Evolutionary conservation across 1,284 basidiomycete species (phyloP).

Genomic region (Fomitopsis palustris): DNA sequence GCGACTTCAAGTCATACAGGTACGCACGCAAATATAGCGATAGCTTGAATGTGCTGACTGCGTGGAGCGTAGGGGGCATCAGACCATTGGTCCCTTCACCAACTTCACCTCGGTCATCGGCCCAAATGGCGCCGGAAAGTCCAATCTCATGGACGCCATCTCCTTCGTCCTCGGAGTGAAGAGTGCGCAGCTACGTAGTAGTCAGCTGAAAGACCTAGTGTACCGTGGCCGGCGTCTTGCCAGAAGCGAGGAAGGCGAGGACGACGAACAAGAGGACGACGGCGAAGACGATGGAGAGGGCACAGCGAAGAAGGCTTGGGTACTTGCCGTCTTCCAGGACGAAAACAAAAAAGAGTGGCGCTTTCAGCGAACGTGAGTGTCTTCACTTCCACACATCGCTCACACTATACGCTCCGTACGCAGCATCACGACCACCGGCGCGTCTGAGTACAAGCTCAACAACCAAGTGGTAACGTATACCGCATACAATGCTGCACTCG

Average conservation of each 20-base stretch:
- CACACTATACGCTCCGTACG: background rate
- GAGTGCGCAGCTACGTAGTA: constrained; percentile 88
- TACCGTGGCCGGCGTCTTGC: constrained; percentile 86
- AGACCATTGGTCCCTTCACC: constrained; percentile 87
- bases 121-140: constrained; percentile 98
- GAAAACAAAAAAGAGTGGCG: constrained; percentile 76
- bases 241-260: constrained; percentile 47
- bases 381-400: background rate
- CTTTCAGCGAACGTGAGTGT: constrained; percentile 86
- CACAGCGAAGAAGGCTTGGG: constrained; percentile 91
- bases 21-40: background rate
- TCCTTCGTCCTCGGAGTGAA: constrained; percentile 98
- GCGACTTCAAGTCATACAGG: constrained; percentile 93
- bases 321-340: constrained; percentile 89
- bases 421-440: constrained; percentile 83
- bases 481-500: constrained; percentile 82
- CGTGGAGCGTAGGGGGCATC: constrained; percentile 59
- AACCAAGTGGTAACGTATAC: constrained; percentile 75
- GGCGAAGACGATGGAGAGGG: constrained; percentile 64
- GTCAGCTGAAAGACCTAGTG: constrained; percentile 92
- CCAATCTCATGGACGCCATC: constrained; percentile 99
- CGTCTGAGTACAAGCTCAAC: constrained; percentile 89
- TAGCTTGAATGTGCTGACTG: background rate
- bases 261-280: constrained; percentile 42
- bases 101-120: constrained; percentile 96